Conservation (phyloP, 1,139 yeast species). For the Candida frijolesensis region DNA sequence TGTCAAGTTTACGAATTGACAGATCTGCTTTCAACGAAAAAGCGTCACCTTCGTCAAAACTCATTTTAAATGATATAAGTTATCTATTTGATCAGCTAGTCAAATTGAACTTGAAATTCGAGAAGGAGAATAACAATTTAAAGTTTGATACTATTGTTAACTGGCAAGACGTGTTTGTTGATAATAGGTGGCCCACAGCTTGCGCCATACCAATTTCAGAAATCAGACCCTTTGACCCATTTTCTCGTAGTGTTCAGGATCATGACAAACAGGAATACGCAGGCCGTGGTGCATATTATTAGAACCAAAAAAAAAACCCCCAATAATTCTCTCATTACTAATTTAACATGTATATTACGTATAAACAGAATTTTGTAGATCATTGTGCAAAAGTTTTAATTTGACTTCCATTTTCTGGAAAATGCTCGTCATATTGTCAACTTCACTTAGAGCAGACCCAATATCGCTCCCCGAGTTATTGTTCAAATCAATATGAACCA, state of each 20-base stretch:
- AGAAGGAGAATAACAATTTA: constrained; percentile 47
- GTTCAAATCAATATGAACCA: constrained; percentile 44
- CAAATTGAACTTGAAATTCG: constrained; percentile 37
- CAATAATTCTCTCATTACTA: too few relatives aligned
- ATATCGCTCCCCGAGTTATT: constrained; percentile 39
- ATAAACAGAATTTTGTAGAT: constrained; percentile 3
- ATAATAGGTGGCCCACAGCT: constrained; percentile 51
- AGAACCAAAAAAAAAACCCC: not conserved
- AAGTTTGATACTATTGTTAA: constrained; percentile 39
- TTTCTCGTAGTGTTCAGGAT: not conserved
- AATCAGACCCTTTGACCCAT: constrained; percentile 17
- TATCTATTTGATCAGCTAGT: constrained; percentile 44
- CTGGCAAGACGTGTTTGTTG: constrained; percentile 40
- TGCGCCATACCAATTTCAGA: constrained; percentile 35
- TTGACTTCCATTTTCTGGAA: constrained; percentile 45
- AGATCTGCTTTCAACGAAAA: constrained; percentile 37
- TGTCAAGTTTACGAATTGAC: constrained; percentile 39
- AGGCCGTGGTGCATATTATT: constrained; percentile 18
- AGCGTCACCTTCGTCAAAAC: constrained; percentile 24
- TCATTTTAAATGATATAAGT: constrained; percentile 40
- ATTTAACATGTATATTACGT: not conserved
- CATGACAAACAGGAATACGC: constrained; percentile 10
- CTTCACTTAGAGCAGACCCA: constrained; percentile 54
- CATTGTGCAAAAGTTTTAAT: constrained; percentile 4
- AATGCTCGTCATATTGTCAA: constrained; percentile 60